Conservation (phyloP, 371 early-diverging fungal genomes). For the Haplosporangium sp. region DNA sequence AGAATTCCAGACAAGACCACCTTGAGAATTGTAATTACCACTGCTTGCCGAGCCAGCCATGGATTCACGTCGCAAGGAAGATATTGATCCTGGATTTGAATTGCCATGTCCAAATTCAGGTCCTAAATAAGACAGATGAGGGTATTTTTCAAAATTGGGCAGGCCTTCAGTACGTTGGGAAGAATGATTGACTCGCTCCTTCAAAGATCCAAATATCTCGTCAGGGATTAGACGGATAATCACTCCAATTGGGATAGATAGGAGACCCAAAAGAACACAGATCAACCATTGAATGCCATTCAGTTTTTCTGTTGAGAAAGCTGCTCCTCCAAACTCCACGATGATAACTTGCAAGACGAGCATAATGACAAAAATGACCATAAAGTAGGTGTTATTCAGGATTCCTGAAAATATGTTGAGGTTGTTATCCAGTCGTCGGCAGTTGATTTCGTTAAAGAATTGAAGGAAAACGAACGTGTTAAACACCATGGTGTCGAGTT, state of each 20-base stretch:
- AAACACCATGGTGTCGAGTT: conserved; percentile 74
- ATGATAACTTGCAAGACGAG: conserved; percentile 71
- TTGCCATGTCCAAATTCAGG: conserved; percentile 29
- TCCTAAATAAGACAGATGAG: conserved; percentile 22
- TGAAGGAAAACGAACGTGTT: conserved; percentile 86
- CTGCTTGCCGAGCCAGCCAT: conserved; percentile 38
- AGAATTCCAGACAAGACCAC: conserved; percentile 50
- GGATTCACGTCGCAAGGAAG: conserved; percentile 32
- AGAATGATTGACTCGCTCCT: conserved; percentile 30
- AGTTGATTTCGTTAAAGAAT: conserved; percentile 82
- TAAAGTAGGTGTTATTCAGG: conserved; percentile 68
- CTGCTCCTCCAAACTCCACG: conserved; percentile 73
- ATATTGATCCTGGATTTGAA: conserved; percentile 55
- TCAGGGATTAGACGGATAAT: conserved; percentile 76
- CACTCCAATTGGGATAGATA: conserved; percentile 79
- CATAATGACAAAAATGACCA: conserved; percentile 68
- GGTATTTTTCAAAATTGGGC: conserved; percentile 32
- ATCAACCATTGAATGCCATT: conserved; percentile 72
- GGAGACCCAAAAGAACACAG: conserved; percentile 73
- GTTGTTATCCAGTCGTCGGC: conserved; percentile 73
- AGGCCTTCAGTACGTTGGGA: conserved; percentile 2
- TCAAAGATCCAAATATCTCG: conserved; percentile 46
- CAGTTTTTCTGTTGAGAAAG: conserved; percentile 70
- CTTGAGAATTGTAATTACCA: conserved; percentile 26
- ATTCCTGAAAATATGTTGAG: conserved; percentile 74